These are phyloP conservation scores for Euphrasia confusa DNA, from an alignment of 257 asterid genomes.

Conservation along the genomic window DNA sequence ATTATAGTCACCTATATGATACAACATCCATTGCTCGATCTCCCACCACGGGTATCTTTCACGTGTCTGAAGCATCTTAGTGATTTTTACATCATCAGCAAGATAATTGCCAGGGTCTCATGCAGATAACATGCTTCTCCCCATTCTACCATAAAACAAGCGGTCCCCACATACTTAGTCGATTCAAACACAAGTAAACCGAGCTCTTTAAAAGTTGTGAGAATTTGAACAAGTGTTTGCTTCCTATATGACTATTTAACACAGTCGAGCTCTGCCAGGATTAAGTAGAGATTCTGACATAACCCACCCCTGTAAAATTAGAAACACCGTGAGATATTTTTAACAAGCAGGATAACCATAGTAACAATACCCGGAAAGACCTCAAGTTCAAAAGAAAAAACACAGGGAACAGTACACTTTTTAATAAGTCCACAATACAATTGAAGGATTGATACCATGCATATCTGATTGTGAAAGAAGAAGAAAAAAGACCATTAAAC, in stretches of 20 bases:
- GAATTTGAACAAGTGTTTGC: not conserved
- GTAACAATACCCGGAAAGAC: not conserved
- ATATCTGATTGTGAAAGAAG: not conserved
- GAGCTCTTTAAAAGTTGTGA: constrained; percentile 15
- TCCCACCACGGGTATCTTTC: not conserved
- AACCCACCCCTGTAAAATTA: constrained; percentile 78
- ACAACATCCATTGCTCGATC: constrained; percentile 5
- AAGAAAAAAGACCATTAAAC: not conserved
- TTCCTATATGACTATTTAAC: constrained; percentile 41
- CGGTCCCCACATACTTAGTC: constrained; percentile 1
- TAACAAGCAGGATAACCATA: constrained; percentile 11
- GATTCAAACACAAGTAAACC: constrained; percentile 15
- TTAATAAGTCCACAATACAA: not conserved
- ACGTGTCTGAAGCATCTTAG: constrained; percentile 15
- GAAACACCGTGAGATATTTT: constrained; percentile 17
- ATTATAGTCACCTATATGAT: constrained; percentile 1
- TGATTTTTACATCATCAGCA: constrained; percentile 2
- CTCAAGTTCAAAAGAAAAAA: not conserved
- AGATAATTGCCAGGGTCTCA: constrained; percentile 1
- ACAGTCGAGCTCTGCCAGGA: constrained; percentile 86
- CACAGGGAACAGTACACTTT: not conserved
- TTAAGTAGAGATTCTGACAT: constrained; percentile 93
- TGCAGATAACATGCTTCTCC: constrained; percentile 15
- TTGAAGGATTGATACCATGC: not conserved
- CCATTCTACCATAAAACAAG: constrained; percentile 4